Conservation (phyloP, 495 filamentous ascomycete genomes). For the Annulohypoxylon maeteangense region DNA sequence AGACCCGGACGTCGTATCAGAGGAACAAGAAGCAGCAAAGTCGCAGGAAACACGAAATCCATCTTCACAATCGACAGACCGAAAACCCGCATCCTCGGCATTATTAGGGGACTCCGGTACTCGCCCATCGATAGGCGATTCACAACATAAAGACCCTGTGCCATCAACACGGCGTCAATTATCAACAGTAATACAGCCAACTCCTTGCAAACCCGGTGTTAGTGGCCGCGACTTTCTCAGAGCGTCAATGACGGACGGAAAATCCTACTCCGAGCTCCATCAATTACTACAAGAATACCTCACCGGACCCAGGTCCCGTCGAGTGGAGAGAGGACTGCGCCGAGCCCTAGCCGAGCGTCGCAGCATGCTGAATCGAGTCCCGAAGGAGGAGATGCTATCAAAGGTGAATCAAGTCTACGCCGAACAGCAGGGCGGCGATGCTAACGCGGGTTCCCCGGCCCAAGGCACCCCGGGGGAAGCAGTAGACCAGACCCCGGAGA, state of each 20-base stretch:
- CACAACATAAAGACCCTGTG: conserved; percentile 1
- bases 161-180: conserved; percentile 44
- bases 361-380: background rate
- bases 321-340: background rate
- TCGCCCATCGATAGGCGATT: conserved; percentile 33
- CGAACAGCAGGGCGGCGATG: background rate
- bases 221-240: background rate
- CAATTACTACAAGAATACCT: background rate
- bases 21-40: conserved; percentile 18
- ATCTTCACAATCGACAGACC: conserved; percentile 26
- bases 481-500: background rate
- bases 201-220: background rate
- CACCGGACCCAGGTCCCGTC: no score
- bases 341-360: background rate
- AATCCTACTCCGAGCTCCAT: background rate
- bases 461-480: background rate
- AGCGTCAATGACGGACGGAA: background rate
- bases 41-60: conserved; percentile 30
- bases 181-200: background rate
- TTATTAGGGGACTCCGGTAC: conserved; percentile 14
- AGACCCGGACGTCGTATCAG: background rate
- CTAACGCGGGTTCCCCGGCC: background rate
- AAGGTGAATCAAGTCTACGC: background rate
- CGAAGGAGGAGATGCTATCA: background rate
- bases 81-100: conserved; percentile 11